Conservation (phyloP, 306 rosid genomes). For the Sechiopsis laciniata region DNA sequence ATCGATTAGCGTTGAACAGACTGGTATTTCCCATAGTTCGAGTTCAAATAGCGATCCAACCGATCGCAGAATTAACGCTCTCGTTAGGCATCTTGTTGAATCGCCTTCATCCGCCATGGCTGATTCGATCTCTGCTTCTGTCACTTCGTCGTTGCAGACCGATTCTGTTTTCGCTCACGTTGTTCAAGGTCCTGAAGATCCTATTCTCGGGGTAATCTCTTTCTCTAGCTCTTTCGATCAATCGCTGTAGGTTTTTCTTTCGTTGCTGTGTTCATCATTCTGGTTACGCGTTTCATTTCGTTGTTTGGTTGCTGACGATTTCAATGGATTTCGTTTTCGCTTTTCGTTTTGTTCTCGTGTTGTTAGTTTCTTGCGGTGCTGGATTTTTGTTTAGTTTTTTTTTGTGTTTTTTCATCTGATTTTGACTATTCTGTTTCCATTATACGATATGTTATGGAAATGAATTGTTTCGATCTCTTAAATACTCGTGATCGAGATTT, state of each 20-base stretch:
- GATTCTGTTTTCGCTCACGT: constrained; percentile 73
- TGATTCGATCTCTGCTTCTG: constrained; percentile 44
- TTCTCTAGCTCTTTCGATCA: background rate
- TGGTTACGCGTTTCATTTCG: background rate
- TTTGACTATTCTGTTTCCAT: background rate
- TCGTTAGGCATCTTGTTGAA: constrained; percentile 42
- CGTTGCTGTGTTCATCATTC: background rate
- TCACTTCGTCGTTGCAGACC: constrained; percentile 39
- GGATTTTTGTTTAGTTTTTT: background rate
- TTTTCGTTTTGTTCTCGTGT: background rate
- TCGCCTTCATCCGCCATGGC: constrained; percentile 38
- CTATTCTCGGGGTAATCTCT: constrained; percentile 75
- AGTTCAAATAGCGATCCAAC: constrained; percentile 25
- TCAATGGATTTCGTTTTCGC: background rate
- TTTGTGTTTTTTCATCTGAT: background rate
- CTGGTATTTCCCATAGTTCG: constrained; percentile 20
- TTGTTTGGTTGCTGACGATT: background rate
- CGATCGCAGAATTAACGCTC: constrained; percentile 66
- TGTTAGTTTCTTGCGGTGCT: background rate
- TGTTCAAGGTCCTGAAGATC: constrained; percentile 93
- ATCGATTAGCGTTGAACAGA: constrained; percentile 30
- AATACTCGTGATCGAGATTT: background rate
- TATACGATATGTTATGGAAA: background rate
- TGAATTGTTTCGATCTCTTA: background rate
- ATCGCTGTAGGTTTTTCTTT: background rate